These are phyloP conservation scores for Immersiella caudata DNA, from an alignment of 495 filamentous ascomycete species.

Conservation along the genomic window DNA sequence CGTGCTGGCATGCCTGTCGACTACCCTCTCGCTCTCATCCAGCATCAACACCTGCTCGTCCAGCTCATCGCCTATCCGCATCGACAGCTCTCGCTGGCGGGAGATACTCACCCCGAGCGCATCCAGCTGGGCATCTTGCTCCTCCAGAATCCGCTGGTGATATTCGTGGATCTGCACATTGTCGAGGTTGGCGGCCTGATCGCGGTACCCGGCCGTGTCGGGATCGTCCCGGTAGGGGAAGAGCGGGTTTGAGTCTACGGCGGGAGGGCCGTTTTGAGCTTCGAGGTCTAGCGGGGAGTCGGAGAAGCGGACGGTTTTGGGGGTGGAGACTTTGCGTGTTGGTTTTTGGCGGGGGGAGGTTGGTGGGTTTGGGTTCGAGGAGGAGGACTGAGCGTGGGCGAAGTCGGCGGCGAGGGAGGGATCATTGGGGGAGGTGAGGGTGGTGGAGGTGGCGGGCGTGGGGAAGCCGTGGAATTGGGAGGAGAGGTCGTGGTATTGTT, in stretches of 20 bases:
- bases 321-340: slow-evolving; percentile 49
- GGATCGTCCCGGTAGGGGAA: slow-evolving; percentile 66
- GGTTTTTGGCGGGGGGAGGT: slow-evolving; percentile 38
- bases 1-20: slow-evolving; percentile 77
- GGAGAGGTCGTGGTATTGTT: slow-evolving; percentile 61
- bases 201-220: slow-evolving; percentile 57
- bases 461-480: slow-evolving; percentile 65
- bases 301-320: slow-evolving; percentile 88
- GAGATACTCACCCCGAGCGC: slow-evolving; percentile 79
- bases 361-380: slow-evolving; percentile 23
- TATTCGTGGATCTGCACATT: slow-evolving; percentile 89
- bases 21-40: slow-evolving; percentile 81
- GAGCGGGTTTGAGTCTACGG: slow-evolving; percentile 46
- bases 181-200: slow-evolving; percentile 50
- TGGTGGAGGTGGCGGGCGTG: slow-evolving; percentile 49
- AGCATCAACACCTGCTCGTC: slow-evolving; percentile 86
- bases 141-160: slow-evolving; percentile 73
- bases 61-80: slow-evolving; percentile 95
- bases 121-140: slow-evolving; percentile 95
- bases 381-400: slow-evolving; percentile 55
- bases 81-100: slow-evolving; percentile 89
- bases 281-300: slow-evolving; percentile 49
- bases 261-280: slow-evolving; percentile 44
- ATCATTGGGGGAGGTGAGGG: slow-evolving; percentile 66
- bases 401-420: slow-evolving; percentile 68